Base-by-base conservation (phyloP, 371 early-diverging fungal genomes). In the Rhizopus microsporus region DNA sequence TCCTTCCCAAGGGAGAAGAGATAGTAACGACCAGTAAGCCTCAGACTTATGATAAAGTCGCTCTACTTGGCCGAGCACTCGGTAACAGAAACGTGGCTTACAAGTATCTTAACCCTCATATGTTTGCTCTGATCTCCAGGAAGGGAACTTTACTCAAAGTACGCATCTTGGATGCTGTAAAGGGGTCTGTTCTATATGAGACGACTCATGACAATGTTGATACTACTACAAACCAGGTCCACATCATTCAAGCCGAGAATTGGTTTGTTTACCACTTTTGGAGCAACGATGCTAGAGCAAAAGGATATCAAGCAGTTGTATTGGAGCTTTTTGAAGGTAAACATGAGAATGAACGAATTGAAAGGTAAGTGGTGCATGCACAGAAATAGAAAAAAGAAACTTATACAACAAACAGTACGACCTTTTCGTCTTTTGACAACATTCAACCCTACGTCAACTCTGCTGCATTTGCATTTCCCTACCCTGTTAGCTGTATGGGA, bases 41-140 rank as follows among this genome's bases (percentile, higher is more conserved):
- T 7, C 70, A 65, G 31, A 51, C 63, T 12, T 46, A 71, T 49
- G 87, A 86, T 44, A 78, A 81, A 42, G 82, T 93, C 9, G 93
- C 98, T 3, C 91, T 92, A 7, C 56, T 94, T 16, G 98, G 98
- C 5, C 88, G 93, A 9, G 95, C 95, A 5, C 85, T 96, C 7
- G 96, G 95, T 53, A 88, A 96, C 71, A 92, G 98, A 23, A 86
- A 89, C 35, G 97, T 98, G 10, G 81, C 92, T 29, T 98, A 93
- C 89, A 98, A 98, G 74, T 97, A 96, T 72, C 82, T 96, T 60
- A 97, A 95, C 73, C 96, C 96, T 42, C 90, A 97, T 71, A 63
- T 91, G 51, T 70, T 93, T 40, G 83, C 90, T 2, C 69, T 93
- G 17, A 80, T 87, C 39, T 88, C 88, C 7, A 56, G 56, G 8